A percentile compares a stretch with the other conserved stretches of the same genome.
These are phyloP conservation scores for Diophrys appendiculata DNA, from an alignment of 73 alveolate genomes.

Conservation along the genomic window DNA sequence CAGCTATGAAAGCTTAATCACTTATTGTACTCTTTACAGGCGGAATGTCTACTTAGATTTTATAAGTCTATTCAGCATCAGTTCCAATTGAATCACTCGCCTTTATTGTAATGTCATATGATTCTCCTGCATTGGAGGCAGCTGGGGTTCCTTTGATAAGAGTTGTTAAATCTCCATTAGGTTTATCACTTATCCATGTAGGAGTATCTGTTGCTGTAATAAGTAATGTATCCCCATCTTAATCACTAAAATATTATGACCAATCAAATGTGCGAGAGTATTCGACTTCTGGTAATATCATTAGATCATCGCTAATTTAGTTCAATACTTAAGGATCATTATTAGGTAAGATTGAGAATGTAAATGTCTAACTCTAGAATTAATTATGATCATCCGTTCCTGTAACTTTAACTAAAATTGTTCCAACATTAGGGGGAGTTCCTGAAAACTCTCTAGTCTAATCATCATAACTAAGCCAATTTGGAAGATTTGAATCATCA, in stretches of 20 bases:
- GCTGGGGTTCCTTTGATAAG: constrained; percentile 4
- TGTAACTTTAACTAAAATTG: not conserved
- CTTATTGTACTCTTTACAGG: too few species aligned
- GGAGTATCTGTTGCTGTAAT: not conserved
- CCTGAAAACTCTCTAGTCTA: not conserved
- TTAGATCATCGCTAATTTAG: not conserved
- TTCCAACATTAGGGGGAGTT: not conserved
- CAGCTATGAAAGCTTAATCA: too few species aligned
- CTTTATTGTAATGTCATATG: not conserved
- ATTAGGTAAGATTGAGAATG: not conserved
- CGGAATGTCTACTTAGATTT: not conserved
- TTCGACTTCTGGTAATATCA: not conserved
- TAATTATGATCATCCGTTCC: constrained; percentile 2
- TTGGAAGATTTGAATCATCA: not conserved
- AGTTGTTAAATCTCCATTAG: not conserved
- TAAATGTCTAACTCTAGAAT: too few species aligned
- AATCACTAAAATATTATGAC: not conserved
- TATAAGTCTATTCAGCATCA: not conserved
- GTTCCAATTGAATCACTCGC: not conserved
- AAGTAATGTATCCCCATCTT: not conserved
- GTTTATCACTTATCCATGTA: not conserved
- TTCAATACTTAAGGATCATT: not conserved
- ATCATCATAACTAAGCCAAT: not conserved
- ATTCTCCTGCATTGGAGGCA: not conserved
- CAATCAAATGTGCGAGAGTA: not conserved